Evolutionary conservation across 768 basidiomycete genomes (phyloP).

Genomic region (Rhizopogon vesiculosus): DNA sequence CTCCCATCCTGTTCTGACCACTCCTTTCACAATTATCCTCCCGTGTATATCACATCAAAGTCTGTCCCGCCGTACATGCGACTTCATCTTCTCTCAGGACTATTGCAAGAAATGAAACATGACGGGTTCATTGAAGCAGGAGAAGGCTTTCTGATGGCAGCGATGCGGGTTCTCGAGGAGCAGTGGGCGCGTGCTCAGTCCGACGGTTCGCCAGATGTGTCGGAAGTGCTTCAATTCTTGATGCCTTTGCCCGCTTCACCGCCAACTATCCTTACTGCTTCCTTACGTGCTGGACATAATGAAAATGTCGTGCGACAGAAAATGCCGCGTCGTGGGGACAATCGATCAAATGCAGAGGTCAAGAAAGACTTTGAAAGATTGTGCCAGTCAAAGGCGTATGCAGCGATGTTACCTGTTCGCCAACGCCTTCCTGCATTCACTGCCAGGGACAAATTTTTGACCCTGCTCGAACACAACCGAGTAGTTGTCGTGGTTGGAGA

Average conservation of each 20-base stretch:
- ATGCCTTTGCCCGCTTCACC: conserved; percentile 27
- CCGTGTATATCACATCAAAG: conserved; percentile 71
- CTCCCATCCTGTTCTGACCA: conserved; percentile 43
- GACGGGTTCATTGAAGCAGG: conserved; percentile 57
- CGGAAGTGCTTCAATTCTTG: conserved; percentile 59
- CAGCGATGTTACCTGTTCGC: conserved; percentile 50
- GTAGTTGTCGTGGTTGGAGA: conserved; percentile 88
- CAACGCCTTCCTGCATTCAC: conserved; percentile 73
- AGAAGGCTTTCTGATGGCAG: conserved; percentile 69
- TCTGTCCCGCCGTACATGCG: conserved; percentile 76
- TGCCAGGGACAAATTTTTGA: conserved; percentile 58
- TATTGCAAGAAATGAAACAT: conserved; percentile 53
- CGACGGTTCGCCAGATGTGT: conserved; percentile 73
- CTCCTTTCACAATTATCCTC: conserved; percentile 45
- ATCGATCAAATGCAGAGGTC: conserved; percentile 44
- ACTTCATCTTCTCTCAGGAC: conserved; percentile 67
- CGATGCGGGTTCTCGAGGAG: conserved; percentile 66
- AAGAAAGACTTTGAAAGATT: conserved; percentile 48
- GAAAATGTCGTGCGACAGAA: conserved; percentile 14
- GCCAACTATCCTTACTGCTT: conserved; percentile 5
- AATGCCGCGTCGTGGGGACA: conserved; percentile 25
- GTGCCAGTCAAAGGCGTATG: conserved; percentile 44
- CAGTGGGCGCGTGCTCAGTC: conserved; percentile 64
- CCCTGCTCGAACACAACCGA: conserved; percentile 48
- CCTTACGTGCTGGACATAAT: conserved; percentile 8